Percentiles rank a stretch among this genome's conserved stretches.
Evolutionary conservation across 2,329 filamentous ascomycete species (phyloP).

Genomic region (Metarhizium guizhouense): DNA sequence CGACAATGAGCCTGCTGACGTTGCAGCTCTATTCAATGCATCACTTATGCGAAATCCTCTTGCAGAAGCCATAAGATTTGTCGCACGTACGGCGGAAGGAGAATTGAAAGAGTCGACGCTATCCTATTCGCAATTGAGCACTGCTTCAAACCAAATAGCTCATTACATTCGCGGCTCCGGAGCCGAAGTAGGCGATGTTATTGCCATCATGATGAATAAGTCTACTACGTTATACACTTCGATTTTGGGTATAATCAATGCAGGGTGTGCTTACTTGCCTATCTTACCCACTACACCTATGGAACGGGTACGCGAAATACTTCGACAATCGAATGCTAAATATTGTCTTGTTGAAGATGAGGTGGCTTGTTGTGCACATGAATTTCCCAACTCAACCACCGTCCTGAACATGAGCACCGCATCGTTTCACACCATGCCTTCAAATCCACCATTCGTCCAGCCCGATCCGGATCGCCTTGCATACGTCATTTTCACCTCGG

Average conservation of each 20-base stretch:
- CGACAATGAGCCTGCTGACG: slow-evolving; percentile 2
- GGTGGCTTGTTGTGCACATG: slow-evolving; percentile 11
- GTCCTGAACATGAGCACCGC: slow-evolving; percentile 25
- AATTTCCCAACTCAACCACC: slow-evolving; percentile 8
- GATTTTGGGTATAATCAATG: slow-evolving; percentile 66
- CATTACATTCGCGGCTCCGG: slow-evolving; percentile 37
- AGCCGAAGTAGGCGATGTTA: slow-evolving; percentile 42
- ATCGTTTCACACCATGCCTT: slow-evolving; percentile 18
- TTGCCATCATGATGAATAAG: slow-evolving; percentile 74
- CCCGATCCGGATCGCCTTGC: slow-evolving; percentile 45
- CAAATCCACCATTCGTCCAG: slow-evolving; percentile 26
- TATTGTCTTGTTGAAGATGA: slow-evolving; percentile 33
- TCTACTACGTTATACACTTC: slow-evolving; percentile 62
- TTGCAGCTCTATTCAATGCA: slow-evolving; percentile 34
- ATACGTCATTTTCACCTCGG: slow-evolving; percentile 77
- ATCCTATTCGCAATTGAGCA: slow-evolving; percentile 58
- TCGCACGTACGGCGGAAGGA: slow-evolving; percentile 22
- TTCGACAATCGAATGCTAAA: slow-evolving; percentile 47
- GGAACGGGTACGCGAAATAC: slow-evolving; percentile 50
- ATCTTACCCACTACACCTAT: slow-evolving; percentile 62
- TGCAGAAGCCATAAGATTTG: slow-evolving; percentile 56
- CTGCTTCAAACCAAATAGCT: slow-evolving; percentile 54
- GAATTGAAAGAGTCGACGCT: slow-evolving; percentile 29
- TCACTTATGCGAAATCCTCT: slow-evolving; percentile 39
- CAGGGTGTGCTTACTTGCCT: slow-evolving; percentile 72